Percentiles rank a stretch among this genome's conserved stretches.
Conservation (phyloP, 1,139 yeast genomes). For the Hyphopichia wangnamkhiaoensis region DNA sequence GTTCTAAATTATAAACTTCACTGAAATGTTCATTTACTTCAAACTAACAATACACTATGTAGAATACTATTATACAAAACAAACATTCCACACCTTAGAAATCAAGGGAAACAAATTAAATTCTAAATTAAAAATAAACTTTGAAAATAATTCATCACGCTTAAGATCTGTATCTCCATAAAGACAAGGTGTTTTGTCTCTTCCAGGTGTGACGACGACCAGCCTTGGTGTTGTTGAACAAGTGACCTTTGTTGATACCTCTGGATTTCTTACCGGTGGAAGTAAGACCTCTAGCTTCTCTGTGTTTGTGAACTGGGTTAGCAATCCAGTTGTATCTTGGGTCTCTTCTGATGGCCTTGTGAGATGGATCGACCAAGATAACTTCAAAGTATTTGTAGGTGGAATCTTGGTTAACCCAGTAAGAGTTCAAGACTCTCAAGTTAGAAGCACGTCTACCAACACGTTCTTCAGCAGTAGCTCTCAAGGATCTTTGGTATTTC, state of each 20-base stretch:
- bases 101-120: background rate
- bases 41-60: background rate
- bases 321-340: conserved; percentile 99
- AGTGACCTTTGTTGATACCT: conserved; percentile 99
- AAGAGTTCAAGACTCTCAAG: conserved; percentile 98
- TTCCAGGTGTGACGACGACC: conserved; percentile 99
- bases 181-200: conserved; percentile 97
- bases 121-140: background rate
- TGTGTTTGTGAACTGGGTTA: conserved; percentile 99
- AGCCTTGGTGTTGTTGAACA: conserved; percentile 95
- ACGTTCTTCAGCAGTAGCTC: conserved; percentile 99
- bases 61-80: background rate
- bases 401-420: conserved; percentile 99
- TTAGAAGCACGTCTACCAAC: conserved; percentile 98
- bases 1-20: background rate
- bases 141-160: conserved; percentile 15
- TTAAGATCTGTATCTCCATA: conserved; percentile 99
- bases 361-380: conserved; percentile 94
- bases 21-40: conserved; percentile 1
- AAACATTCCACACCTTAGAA: conserved; percentile 2
- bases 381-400: conserved; percentile 99
- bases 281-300: conserved; percentile 99
- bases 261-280: conserved; percentile 98
- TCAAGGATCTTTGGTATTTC: conserved; percentile 98
- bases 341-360: conserved; percentile 99